A percentile compares a stretch with the other conserved stretches of the same genome.
phyloP scores from a whole-genome alignment of 768 basidiomycete genomes.

The Lactifluus hygrophoroides region DNA sequence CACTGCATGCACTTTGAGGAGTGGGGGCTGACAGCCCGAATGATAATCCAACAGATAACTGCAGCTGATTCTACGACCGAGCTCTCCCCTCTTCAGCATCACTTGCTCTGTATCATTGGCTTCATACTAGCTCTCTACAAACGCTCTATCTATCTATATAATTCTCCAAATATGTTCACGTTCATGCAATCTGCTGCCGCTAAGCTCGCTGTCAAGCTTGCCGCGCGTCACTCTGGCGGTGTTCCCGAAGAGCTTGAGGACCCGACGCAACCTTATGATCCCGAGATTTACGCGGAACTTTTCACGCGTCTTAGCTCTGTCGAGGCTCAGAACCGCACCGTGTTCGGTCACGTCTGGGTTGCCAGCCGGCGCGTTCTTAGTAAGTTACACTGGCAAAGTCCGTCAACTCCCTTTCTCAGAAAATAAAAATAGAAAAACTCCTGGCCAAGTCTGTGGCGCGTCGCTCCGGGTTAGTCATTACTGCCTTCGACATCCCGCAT shows the following conservation, averaged over 20 bases:
- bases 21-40: not conserved
- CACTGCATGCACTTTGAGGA: too few relatives aligned
- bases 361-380: not conserved
- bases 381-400: not conserved
- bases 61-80: not conserved
- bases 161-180: not conserved
- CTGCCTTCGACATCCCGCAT: not conserved
- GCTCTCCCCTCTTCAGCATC: not conserved
- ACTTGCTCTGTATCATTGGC: not conserved
- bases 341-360: not conserved
- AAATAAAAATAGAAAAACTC: not conserved
- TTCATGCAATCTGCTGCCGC: not conserved
- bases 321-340: not conserved
- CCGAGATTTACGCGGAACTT: not conserved
- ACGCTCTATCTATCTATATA: not conserved
- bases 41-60: not conserved
- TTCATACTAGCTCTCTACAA: not conserved
- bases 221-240: not conserved
- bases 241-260: not conserved
- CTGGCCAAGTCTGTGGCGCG: not conserved
- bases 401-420: too few relatives aligned
- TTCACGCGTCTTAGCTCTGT: not conserved
- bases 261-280: not conserved
- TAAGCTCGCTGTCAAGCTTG: not conserved
- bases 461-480: not conserved